Conservation (phyloP, 2,329 filamentous ascomycete species). For the Tolypocladium album region DNA sequence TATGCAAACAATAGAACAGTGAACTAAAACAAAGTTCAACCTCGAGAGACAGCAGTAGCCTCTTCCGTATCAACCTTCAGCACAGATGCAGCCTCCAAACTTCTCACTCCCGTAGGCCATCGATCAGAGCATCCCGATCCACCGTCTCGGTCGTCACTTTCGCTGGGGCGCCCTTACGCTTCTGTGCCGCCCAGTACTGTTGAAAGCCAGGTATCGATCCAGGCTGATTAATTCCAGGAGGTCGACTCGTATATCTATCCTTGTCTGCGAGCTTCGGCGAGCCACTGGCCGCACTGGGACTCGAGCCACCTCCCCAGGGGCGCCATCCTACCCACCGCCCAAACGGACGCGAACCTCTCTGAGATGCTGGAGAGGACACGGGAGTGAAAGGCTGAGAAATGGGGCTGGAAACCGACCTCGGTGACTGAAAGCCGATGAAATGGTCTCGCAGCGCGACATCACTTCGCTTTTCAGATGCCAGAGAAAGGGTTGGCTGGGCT, state of each 20-base stretch:
- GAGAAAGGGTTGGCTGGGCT: slow-evolving; percentile 46
- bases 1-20: not conserved
- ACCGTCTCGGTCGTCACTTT: slow-evolving; percentile 47
- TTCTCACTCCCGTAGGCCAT: slow-evolving; percentile 34
- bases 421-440: slow-evolving; percentile 27
- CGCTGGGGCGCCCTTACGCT: slow-evolving; percentile 40
- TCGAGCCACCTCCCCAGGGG: slow-evolving; percentile 26
- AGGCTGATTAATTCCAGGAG: slow-evolving; percentile 68
- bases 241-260: slow-evolving; percentile 32
- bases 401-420: slow-evolving; percentile 20
- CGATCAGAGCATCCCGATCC: slow-evolving; percentile 49
- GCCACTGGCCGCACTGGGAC: slow-evolving; percentile 4
- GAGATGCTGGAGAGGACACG: slow-evolving; percentile 11
- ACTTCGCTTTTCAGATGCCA: slow-evolving; percentile 33
- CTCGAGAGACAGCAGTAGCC: not conserved
- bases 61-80: not conserved
- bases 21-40: not conserved
- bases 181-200: slow-evolving; percentile 39
- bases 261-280: slow-evolving; percentile 10
- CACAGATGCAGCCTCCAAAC: not conserved
- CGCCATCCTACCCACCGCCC: slow-evolving; percentile 38
- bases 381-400: slow-evolving; percentile 16
- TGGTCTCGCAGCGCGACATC: slow-evolving; percentile 49
- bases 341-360: slow-evolving; percentile 17
- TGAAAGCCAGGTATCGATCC: slow-evolving; percentile 65